phyloP scores from a whole-genome alignment of 163 green algal genomes.

The Scenedesmus sp. region DNA sequence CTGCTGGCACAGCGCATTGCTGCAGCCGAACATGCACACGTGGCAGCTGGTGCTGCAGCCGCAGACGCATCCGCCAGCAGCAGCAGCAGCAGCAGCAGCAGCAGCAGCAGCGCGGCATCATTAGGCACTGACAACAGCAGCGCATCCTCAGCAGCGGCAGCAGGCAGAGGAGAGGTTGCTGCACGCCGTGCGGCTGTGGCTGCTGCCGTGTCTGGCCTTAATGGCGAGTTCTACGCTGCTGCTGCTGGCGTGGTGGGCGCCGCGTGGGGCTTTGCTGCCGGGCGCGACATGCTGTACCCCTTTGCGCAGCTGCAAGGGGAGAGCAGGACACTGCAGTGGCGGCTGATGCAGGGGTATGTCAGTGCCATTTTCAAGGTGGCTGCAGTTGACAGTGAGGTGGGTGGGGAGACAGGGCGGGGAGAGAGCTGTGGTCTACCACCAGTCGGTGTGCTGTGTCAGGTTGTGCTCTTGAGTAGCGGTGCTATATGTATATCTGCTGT shows the following conservation, averaged over 20 bases:
- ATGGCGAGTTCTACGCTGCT: slow-evolving; percentile 10
- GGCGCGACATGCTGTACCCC: slow-evolving; percentile 15
- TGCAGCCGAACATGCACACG: too few relatives aligned
- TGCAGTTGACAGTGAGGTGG: slow-evolving; percentile 4
- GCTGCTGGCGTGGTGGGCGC: slow-evolving; percentile 15
- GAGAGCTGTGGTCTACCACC: neutral
- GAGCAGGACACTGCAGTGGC: neutral
- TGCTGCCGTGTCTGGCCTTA: neutral
- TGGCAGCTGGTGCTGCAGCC: neutral
- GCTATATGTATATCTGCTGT: neutral
- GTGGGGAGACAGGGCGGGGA: neutral
- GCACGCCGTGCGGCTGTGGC: neutral
- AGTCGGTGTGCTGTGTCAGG: neutral
- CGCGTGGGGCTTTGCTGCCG: neutral
- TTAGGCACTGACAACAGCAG: neutral
- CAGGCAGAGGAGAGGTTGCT: neutral
- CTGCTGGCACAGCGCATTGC: neutral
- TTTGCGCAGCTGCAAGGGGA: neutral
- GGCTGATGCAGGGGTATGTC: slow-evolving; percentile 3
- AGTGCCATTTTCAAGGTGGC: slow-evolving; percentile 4
- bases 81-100: neutral
- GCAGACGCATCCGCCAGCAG: neutral
- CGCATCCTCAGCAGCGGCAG: neutral
- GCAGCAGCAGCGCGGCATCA: too few relatives aligned
- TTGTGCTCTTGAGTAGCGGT: neutral